A percentile compares a stretch with the other conserved stretches of the same genome.
These are phyloP conservation scores for Ramaria rubella DNA, from an alignment of 768 basidiomycete genomes.

Conservation along the genomic window DNA sequence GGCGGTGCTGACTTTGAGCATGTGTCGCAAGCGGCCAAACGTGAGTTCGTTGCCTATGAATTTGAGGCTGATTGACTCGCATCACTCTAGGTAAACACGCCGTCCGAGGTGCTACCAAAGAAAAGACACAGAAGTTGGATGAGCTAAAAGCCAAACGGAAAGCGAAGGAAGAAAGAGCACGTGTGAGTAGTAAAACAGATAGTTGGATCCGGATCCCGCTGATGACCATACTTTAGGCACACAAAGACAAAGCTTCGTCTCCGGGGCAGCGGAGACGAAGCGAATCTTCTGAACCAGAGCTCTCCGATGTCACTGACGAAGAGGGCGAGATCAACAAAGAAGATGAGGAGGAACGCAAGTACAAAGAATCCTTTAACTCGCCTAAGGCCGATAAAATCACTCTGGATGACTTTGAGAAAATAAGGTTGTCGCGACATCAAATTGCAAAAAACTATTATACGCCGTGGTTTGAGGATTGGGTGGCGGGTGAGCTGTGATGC, in stretches of 20 bases:
- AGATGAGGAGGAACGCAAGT: slow-evolving; percentile 68
- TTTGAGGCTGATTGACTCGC: neutral
- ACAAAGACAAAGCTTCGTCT: slow-evolving; percentile 43
- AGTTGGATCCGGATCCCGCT: slow-evolving; percentile 2
- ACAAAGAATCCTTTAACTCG: slow-evolving; percentile 44
- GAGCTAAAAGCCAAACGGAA: slow-evolving; percentile 83
- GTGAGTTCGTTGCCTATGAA: slow-evolving; percentile 34
- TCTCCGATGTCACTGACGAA: slow-evolving; percentile 47
- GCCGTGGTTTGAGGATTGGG: slow-evolving; percentile 83
- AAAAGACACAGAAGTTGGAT: slow-evolving; percentile 71
- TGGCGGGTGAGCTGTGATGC: slow-evolving; percentile 48
- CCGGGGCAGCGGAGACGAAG: slow-evolving; percentile 60
- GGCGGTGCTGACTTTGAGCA: slow-evolving; percentile 45
- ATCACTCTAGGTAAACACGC: slow-evolving; percentile 59
- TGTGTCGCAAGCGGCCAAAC: slow-evolving; percentile 70
- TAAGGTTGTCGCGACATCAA: slow-evolving; percentile 59
- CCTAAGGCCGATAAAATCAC: slow-evolving; percentile 34
- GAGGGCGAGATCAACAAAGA: slow-evolving; percentile 71
- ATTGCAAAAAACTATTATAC: slow-evolving; percentile 66
- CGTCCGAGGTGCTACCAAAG: slow-evolving; percentile 66
- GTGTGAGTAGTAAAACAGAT: slow-evolving; percentile 42
- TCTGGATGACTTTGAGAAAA: slow-evolving; percentile 51
- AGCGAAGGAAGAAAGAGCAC: slow-evolving; percentile 83
- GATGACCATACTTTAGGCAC: slow-evolving; percentile 16
- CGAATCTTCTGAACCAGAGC: slow-evolving; percentile 47